A percentile compares a stretch with the other conserved stretches of the same genome.
Conservation (phyloP, 2,329 filamentous ascomycete genomes). For the Parastagonospora nodorum region DNA sequence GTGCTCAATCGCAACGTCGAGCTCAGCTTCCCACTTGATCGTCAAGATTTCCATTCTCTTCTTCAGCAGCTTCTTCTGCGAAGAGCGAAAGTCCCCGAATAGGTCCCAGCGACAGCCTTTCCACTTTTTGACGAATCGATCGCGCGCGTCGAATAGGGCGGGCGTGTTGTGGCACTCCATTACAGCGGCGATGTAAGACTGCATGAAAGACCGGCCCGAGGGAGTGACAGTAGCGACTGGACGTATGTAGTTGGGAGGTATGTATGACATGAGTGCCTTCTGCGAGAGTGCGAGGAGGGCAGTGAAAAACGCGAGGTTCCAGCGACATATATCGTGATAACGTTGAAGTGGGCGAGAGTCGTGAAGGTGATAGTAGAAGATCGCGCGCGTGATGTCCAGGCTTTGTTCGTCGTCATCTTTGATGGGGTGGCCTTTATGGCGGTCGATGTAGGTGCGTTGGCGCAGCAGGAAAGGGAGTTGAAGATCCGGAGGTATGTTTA, state of each 20-base stretch:
- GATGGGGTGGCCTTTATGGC: slow-evolving; percentile 6
- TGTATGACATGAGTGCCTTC: too few species aligned
- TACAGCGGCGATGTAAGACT: slow-evolving; percentile 21
- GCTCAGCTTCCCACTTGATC: slow-evolving; percentile 13
- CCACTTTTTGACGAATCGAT: slow-evolving; percentile 22
- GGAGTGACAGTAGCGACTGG: not conserved
- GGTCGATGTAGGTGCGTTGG: slow-evolving; percentile 14
- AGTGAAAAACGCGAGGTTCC: slow-evolving; percentile 27
- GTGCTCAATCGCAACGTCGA: slow-evolving; percentile 1
- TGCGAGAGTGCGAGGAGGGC: slow-evolving; percentile 13
- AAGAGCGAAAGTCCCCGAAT: slow-evolving; percentile 6
- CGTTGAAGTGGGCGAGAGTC: slow-evolving; percentile 26
- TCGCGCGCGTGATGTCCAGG: slow-evolving; percentile 19
- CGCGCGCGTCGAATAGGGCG: slow-evolving; percentile 12
- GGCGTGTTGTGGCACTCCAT: slow-evolving; percentile 26
- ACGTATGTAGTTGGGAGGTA: not conserved
- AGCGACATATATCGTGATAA: slow-evolving; percentile 26
- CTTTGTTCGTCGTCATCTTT: slow-evolving; percentile 14
- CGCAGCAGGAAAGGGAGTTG: slow-evolving; percentile 27
- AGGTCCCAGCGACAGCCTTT: slow-evolving; percentile 14
- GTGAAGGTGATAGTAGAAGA: slow-evolving; percentile 30
- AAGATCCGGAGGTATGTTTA: slow-evolving; percentile 24
- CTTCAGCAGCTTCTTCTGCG: slow-evolving; percentile 23
- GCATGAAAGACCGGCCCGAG: slow-evolving; percentile 14
- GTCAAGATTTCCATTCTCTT: slow-evolving; percentile 12